Evolutionary conservation across 2,329 filamentous ascomycete genomes (phyloP).

Genomic region (Beauveria sp.): DNA sequence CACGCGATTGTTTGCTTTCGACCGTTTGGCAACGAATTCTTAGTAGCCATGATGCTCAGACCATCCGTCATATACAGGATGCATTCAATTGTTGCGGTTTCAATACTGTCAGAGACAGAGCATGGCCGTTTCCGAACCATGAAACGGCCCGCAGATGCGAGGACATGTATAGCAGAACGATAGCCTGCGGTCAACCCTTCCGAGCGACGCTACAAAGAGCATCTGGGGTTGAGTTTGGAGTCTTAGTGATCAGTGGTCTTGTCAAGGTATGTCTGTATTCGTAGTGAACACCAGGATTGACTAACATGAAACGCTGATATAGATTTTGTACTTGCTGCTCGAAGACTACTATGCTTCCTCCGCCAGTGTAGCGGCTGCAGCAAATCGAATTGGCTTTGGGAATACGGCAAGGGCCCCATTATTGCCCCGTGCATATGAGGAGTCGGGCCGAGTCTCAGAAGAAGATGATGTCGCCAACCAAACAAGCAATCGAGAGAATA

Average conservation of each 20-base stretch:
- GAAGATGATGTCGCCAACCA: background rate
- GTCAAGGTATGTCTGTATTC: constrained; percentile 33
- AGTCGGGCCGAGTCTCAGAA: background rate
- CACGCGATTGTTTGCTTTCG: constrained; percentile 14
- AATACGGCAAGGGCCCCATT: background rate
- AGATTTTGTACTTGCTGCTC: background rate
- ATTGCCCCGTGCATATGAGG: background rate
- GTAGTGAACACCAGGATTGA: background rate
- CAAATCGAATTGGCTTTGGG: background rate
- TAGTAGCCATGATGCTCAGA: constrained; percentile 33
- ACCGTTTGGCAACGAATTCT: constrained; percentile 18
- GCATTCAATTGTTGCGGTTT: constrained; percentile 56
- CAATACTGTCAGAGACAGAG: constrained; percentile 22
- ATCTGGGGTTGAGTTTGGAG: constrained; percentile 37
- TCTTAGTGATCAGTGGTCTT: constrained; percentile 41
- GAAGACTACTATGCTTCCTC: background rate
- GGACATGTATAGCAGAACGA: constrained; percentile 33
- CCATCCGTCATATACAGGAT: constrained; percentile 53
- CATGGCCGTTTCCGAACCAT: no score
- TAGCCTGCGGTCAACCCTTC: constrained; percentile 45
- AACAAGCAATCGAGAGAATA: background rate
- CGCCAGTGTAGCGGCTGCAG: background rate
- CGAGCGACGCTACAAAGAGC: constrained; percentile 21
- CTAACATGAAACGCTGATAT: background rate
- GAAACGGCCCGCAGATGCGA: constrained; percentile 2